A percentile compares a stretch with the other conserved stretches of the same genome.
Evolutionary conservation across 2,329 filamentous ascomycete genomes (phyloP).

Genomic region (Akanthomyces lecanii): DNA sequence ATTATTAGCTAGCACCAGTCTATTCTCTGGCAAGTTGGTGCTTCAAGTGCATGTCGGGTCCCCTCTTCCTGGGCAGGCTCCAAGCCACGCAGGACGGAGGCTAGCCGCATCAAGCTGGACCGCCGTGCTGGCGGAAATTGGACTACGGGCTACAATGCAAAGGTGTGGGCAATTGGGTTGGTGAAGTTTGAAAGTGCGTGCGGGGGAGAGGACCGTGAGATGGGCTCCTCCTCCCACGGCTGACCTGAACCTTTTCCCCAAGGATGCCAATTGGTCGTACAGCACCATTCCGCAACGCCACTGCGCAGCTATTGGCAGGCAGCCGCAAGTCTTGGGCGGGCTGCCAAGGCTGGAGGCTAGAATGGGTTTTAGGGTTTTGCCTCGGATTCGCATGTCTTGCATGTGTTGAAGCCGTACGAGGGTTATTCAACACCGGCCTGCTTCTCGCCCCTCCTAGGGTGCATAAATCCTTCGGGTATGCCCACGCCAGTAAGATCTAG

Average conservation of each 20-base stretch:
- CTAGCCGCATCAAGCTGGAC: constrained; percentile 12
- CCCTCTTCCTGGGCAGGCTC: not conserved
- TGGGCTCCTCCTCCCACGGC: too few species aligned
- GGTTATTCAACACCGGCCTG: not conserved
- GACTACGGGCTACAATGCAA: not conserved
- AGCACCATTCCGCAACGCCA: not conserved
- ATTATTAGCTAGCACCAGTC: not conserved
- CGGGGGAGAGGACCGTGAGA: too few species aligned
- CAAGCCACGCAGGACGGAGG: not conserved
- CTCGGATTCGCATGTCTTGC: not conserved
- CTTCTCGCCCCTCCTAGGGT: not conserved
- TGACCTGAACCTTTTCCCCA: too few species aligned
- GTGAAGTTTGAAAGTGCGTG: not conserved
- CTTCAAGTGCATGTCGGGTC: not conserved
- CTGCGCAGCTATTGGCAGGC: not conserved
- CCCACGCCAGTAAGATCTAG: not conserved
- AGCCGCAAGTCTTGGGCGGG: not conserved
- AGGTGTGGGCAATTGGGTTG: not conserved
- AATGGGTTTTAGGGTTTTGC: too few species aligned
- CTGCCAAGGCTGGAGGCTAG: not conserved
- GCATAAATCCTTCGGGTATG: not conserved
- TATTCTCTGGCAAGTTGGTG: not conserved
- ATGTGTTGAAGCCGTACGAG: not conserved
- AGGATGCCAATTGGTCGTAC: too few species aligned
- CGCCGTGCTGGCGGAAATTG: constrained; percentile 7